Base-by-base conservation (phyloP, 495 filamentous ascomycete genomes). In the Tuber calosporum region DNA sequence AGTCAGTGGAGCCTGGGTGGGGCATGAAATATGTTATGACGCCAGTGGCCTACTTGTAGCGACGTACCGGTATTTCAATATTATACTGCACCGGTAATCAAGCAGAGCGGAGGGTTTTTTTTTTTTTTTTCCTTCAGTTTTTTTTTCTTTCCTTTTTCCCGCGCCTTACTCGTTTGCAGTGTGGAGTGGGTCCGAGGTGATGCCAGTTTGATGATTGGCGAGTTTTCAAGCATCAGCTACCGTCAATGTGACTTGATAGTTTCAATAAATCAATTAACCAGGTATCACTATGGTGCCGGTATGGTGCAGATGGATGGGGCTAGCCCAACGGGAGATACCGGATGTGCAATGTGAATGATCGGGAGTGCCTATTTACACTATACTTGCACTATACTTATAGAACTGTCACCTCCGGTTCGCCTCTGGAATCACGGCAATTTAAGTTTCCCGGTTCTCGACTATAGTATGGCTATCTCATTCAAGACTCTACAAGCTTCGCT, bases 101-200 rank as follows among this genome's bases (percentile, higher is more conserved):
- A 58, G 11, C 9, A 26, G n/a, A n/a, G 9, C n/a, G 48, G 48
- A 58, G 48, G 0, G 48, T 13, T 13, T 0, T 48, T n/a, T 58
- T 58, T 58, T 26, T 26, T 48, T 48, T n/a, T 19, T 19, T n/a
- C n/a, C 1, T 48, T 48, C n/a, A 4, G 4, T 58, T 26, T 58
- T 9, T 9, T 1, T 13, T 2, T 58, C 9, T 13, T 58, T 58
- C 3, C 9, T 53, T 53, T 53, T 20, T 20, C n/a, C n/a, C 5
- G n/a, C n/a, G n/a, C n/a, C 22, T 53, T 58, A 13, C 30, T 26
- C n/a, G 39, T 58, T 66, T 82, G 22, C n/a, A n/a, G 48, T n/a
- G 48, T n/a, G 45, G 48, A 58, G 48, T 58, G 48, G 48, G 48
- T 58, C 48, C 22, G n/a, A 26, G 48, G 13, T 4, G 22, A 26